A percentile compares a stretch with the other conserved stretches of the same genome.
Conservation (phyloP, 768 basidiomycete genomes). For the Pholiota conissans region DNA sequence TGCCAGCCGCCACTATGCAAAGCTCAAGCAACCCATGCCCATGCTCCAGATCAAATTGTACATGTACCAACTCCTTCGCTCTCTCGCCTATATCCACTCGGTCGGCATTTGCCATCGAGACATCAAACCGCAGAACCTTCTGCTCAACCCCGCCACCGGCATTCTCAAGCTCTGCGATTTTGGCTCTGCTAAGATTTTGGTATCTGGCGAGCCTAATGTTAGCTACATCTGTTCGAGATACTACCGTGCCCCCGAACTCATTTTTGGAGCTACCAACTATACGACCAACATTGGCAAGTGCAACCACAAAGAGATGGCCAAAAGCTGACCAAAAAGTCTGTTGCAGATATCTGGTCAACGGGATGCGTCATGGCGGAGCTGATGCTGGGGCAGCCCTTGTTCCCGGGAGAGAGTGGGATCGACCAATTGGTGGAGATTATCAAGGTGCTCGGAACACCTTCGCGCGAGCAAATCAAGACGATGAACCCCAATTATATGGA, state of each 20-base stretch:
- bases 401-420: slow-evolving; percentile 98
- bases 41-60: slow-evolving; percentile 99
- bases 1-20: slow-evolving; percentile 97
- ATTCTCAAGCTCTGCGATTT: slow-evolving; percentile 99
- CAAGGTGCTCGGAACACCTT: slow-evolving; percentile 98
- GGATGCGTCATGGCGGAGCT: slow-evolving; percentile 99
- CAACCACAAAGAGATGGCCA: slow-evolving; percentile 6
- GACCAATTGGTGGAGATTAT: slow-evolving; percentile 99
- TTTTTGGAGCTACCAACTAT: slow-evolving; percentile 99
- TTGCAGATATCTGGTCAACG: slow-evolving; percentile 99
- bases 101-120: slow-evolving; percentile 99
- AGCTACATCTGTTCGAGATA: slow-evolving; percentile 99
- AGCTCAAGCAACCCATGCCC: slow-evolving; percentile 99
- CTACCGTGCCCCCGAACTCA: slow-evolving; percentile 98
- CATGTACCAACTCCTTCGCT: slow-evolving; percentile 99
- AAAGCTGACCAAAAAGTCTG: too few relatives aligned
- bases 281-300: slow-evolving; percentile 95
- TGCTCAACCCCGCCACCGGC: slow-evolving; percentile 95
- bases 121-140: slow-evolving; percentile 99
- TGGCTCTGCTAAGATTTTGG: slow-evolving; percentile 97
- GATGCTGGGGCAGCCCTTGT: slow-evolving; percentile 98
- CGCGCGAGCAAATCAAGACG: slow-evolving; percentile 99
- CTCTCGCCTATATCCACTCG: slow-evolving; percentile 98
- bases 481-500: slow-evolving; percentile 99
- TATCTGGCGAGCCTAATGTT: slow-evolving; percentile 98